phyloP scores from a whole-genome alignment of 108 stramenopile genomes.

The Conticribra weissflogii region DNA sequence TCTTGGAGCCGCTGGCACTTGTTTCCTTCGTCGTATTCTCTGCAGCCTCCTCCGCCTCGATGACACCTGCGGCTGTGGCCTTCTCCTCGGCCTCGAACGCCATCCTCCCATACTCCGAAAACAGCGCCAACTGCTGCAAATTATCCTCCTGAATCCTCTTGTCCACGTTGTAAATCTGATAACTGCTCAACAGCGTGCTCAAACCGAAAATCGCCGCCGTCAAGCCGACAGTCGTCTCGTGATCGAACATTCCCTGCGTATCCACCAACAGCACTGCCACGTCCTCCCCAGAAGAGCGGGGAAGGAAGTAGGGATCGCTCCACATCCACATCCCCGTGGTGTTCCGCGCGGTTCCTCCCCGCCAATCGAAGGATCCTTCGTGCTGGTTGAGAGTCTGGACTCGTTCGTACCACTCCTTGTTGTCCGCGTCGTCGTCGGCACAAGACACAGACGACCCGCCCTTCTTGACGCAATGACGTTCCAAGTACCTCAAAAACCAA shows the following conservation, averaged over 20 bases:
- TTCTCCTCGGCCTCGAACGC: conserved; percentile 75
- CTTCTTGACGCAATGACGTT: conserved; percentile 36
- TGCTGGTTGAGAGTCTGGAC: conserved; percentile 59
- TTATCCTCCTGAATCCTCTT: conserved; percentile 99
- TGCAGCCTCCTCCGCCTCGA: conserved; percentile 25
- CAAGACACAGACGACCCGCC: conserved; percentile 1
- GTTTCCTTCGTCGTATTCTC: conserved; percentile 11
- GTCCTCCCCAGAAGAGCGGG: conserved; percentile 58
- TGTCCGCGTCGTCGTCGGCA: conserved; percentile 18
- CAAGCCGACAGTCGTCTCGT: conserved; percentile 96
- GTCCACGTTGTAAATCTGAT: conserved; percentile 98
- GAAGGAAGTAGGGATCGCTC: conserved; percentile 92
- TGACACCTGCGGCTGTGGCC: conserved; percentile 40
- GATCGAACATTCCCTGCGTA: conserved; percentile 99
- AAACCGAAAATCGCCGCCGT: conserved; percentile 98
- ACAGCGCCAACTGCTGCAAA: conserved; percentile 97
- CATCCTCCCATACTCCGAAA: conserved; percentile 97
- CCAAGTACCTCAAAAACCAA: conserved; percentile 93
- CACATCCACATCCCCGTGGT: conserved; percentile 99
- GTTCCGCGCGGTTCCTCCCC: conserved; percentile 92
- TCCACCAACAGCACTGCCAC: conserved; percentile 95
- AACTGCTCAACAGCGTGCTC: conserved; percentile 88
- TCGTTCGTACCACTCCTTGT: conserved; percentile 68
- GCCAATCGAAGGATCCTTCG: conserved; percentile 90
- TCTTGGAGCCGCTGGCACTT: conserved; percentile 10